Percentiles rank a stretch among this genome's conserved stretches.
Conservation (phyloP, 2,329 filamentous ascomycete genomes). For the Xylaria sp. region DNA sequence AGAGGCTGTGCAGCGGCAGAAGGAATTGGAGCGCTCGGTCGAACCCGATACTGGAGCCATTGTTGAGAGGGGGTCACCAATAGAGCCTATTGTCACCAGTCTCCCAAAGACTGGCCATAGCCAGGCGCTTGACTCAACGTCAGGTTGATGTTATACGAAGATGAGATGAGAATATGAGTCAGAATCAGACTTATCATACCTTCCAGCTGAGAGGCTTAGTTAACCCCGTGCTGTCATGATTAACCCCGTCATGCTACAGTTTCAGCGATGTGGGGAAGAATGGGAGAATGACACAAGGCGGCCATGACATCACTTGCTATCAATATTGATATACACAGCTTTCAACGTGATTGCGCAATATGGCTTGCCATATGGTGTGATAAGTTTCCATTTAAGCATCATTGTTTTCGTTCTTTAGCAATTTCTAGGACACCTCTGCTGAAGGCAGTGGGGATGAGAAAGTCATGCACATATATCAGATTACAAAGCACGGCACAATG, state of each 20-base stretch:
- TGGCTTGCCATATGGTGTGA: too few species aligned
- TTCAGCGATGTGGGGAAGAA: neutral
- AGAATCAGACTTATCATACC: neutral
- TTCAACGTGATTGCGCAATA: too few species aligned
- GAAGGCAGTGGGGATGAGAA: neutral
- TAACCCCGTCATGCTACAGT: neutral
- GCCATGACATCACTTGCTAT: too few species aligned
- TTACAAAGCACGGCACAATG: conserved; percentile 18
- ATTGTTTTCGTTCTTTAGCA: too few species aligned
- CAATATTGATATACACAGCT: too few species aligned
- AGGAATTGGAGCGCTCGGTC: neutral
- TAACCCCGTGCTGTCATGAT: neutral
- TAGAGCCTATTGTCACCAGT: neutral
- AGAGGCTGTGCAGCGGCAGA: conserved; percentile 8
- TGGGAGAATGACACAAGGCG: too few species aligned
- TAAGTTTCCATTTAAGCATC: too few species aligned
- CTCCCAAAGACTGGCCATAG: neutral
- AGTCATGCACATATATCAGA: neutral
- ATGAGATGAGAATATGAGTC: too few species aligned
- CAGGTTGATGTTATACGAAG: conserved; percentile 5
- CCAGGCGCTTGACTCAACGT: neutral
- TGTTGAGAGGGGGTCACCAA: neutral
- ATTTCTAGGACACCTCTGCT: too few species aligned
- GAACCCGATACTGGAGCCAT: neutral
- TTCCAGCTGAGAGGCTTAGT: too few species aligned